Conservation (phyloP, 2,329 filamentous ascomycete genomes). For the Trichophyton schoenleinii region DNA sequence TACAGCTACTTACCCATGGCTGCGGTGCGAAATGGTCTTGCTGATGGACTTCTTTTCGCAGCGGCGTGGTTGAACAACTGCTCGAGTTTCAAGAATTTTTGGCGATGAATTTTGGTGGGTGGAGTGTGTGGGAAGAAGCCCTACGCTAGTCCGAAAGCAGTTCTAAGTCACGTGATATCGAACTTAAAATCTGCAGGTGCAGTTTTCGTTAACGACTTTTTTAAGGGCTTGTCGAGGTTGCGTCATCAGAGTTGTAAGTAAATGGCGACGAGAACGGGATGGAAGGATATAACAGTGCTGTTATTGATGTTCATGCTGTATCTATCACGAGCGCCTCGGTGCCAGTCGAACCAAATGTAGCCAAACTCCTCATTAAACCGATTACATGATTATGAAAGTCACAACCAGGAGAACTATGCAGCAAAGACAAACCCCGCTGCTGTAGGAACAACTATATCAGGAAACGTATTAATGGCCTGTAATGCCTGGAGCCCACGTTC, state of each 20-base stretch:
- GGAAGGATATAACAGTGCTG: background rate
- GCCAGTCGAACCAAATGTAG: background rate
- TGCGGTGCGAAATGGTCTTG: slow-evolving; percentile 23
- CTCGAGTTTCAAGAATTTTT: slow-evolving; percentile 3
- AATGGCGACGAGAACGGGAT: background rate
- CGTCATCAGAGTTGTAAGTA: no score
- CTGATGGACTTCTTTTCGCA: slow-evolving; percentile 8
- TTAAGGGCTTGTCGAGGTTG: background rate
- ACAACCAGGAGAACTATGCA: background rate
- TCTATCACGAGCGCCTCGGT: background rate
- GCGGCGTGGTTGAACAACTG: slow-evolving; percentile 10
- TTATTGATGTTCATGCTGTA: background rate
- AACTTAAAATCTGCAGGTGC: no score
- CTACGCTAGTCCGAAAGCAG: slow-evolving; percentile 27
- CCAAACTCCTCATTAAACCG: background rate
- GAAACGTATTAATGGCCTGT: slow-evolving; percentile 17
- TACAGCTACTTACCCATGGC: slow-evolving; percentile 31
- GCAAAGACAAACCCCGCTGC: background rate
- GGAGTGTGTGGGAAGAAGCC: slow-evolving; percentile 30
- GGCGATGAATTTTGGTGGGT: slow-evolving; percentile 9
- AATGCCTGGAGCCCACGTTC: slow-evolving; percentile 67
- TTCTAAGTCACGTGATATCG: slow-evolving; percentile 2
- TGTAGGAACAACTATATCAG: background rate
- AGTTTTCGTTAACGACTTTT: no score
- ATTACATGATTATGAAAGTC: background rate